These are phyloP conservation scores for Sideroxylon spinosum DNA, from an alignment of 179 eudicot genomes.

Conservation along the genomic window DNA sequence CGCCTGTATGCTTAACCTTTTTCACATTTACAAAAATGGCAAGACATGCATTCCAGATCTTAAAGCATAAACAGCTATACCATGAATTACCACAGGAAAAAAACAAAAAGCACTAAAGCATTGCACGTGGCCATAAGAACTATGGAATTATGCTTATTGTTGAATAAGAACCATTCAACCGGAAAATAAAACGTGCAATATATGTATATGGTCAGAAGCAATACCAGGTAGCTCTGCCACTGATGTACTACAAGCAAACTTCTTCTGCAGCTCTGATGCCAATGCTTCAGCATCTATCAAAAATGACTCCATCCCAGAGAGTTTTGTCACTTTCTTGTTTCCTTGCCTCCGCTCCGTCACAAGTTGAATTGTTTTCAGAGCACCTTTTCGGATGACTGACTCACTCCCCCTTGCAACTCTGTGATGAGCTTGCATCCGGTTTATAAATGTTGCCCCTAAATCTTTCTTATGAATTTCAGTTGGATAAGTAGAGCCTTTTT, in stretches of 20 bases:
- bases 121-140: too few species aligned
- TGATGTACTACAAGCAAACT: constrained; percentile 94
- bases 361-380: constrained; percentile 71
- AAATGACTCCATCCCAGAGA: constrained; percentile 84
- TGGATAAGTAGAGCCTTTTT: constrained; percentile 82
- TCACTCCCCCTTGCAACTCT: constrained; percentile 80
- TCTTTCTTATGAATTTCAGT: constrained; percentile 95
- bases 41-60: constrained; percentile 3
- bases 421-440: constrained; percentile 90
- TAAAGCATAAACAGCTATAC: background rate
- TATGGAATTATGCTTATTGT: background rate
- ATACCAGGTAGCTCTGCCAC: constrained; percentile 79
- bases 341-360: constrained; percentile 94
- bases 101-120: background rate
- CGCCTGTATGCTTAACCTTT: background rate
- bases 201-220: background rate
- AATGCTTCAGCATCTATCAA: constrained; percentile 78
- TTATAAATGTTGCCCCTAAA: constrained; percentile 61
- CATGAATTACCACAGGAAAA: background rate
- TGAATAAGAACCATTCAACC: background rate
- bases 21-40: background rate
- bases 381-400: constrained; percentile 71
- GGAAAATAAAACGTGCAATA: background rate
- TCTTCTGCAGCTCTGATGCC: constrained; percentile 93
- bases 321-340: constrained; percentile 90